Evolutionary conservation across 2,329 filamentous ascomycete species (phyloP).

Genomic region (Alternaria gansuensis): DNA sequence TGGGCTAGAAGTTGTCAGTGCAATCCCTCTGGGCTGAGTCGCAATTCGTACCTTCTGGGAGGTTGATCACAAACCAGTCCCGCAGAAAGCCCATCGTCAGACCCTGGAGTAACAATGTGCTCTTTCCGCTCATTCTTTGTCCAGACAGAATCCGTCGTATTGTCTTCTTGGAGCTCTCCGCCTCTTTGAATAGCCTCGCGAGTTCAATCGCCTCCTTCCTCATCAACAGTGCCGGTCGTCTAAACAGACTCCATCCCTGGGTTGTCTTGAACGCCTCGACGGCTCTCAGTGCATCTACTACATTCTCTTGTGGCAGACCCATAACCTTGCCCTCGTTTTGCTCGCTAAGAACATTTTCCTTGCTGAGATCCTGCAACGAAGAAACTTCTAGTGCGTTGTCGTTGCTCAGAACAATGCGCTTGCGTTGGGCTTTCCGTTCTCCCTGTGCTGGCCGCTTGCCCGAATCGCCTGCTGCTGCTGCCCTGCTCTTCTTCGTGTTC

Average conservation of each 20-base stretch:
- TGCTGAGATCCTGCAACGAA: constrained; percentile 71
- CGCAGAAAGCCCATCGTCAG: constrained; percentile 82
- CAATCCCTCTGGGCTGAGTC: neutral
- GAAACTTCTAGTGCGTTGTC: constrained; percentile 85
- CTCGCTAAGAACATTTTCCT: constrained; percentile 55
- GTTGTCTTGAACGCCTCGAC: constrained; percentile 89
- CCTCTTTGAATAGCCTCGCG: constrained; percentile 57
- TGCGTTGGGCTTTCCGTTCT: constrained; percentile 86
- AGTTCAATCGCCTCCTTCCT: constrained; percentile 80
- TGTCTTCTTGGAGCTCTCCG: constrained; percentile 68
- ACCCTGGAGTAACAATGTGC: constrained; percentile 82
- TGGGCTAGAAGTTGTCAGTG: constrained; percentile 65
- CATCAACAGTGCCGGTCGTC: constrained; percentile 79
- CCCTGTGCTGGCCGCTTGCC: constrained; percentile 70
- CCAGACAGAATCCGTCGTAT: constrained; percentile 76
- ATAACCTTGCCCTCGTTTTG: constrained; percentile 71
- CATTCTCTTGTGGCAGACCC: constrained; percentile 70
- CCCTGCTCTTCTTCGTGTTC: constrained; percentile 55
- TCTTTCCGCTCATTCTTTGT: constrained; percentile 81
- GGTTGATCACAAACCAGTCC: constrained; percentile 86
- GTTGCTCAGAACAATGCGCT: constrained; percentile 91
- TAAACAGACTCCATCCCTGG: constrained; percentile 88
- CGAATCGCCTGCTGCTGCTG: constrained; percentile 52
- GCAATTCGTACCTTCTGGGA: constrained; percentile 78
- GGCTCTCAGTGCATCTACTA: constrained; percentile 83